Conservation (phyloP, 2,329 filamentous ascomycete species). For the Epichloe gansuensis region DNA sequence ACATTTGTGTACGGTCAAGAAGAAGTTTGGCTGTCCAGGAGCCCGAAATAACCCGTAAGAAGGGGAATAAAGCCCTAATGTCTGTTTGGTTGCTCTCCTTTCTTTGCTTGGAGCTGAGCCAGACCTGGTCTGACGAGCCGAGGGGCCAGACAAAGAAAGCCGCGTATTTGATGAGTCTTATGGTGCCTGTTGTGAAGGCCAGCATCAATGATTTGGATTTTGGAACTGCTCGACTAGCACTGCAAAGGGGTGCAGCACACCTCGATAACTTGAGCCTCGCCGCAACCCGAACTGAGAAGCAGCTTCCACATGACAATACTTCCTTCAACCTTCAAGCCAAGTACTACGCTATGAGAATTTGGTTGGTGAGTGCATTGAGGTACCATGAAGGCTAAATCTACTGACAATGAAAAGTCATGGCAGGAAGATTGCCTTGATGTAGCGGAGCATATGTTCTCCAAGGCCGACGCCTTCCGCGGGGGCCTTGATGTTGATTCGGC, state of each 20-base stretch:
- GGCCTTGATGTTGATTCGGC: slow-evolving; percentile 34
- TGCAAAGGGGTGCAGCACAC: slow-evolving; percentile 45
- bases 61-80: slow-evolving; percentile 21
- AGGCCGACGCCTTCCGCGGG: slow-evolving; percentile 31
- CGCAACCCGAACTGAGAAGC: neutral
- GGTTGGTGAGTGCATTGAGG: slow-evolving; percentile 39
- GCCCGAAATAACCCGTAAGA: slow-evolving; percentile 7
- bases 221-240: slow-evolving; percentile 43
- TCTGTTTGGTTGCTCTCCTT: slow-evolving; percentile 47
- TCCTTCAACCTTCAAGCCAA: slow-evolving; percentile 36
- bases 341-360: slow-evolving; percentile 52
- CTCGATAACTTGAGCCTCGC: neutral
- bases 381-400: neutral
- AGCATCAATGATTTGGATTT: slow-evolving; percentile 38
- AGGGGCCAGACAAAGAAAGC: slow-evolving; percentile 22
- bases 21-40: slow-evolving; percentile 12
- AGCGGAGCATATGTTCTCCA: slow-evolving; percentile 64
- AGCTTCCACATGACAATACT: too few relatives aligned
- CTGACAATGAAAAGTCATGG: slow-evolving; percentile 47
- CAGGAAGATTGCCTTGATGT: slow-evolving; percentile 59
- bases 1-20: slow-evolving; percentile 43
- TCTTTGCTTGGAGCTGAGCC: slow-evolving; percentile 48
- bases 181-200: slow-evolving; percentile 49
- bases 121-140: slow-evolving; percentile 20
- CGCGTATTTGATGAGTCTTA: slow-evolving; percentile 50